Evolutionary conservation across 345 rosid species (phyloP).

Genomic region (Gynandropsis gynandra): DNA sequence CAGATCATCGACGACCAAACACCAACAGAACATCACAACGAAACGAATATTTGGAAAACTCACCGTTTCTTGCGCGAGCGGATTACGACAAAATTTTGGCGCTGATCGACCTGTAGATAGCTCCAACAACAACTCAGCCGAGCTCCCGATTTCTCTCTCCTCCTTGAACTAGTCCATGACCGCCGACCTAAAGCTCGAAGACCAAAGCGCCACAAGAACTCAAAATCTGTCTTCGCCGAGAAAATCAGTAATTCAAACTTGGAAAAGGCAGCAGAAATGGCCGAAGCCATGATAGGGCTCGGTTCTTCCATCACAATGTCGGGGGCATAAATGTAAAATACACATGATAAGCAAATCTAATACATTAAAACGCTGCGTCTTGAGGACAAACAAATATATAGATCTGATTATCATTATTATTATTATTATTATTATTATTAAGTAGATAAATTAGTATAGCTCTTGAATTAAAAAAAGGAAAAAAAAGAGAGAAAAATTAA

Average conservation of each 20-base stretch:
- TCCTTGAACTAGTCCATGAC: slow-evolving; percentile 46
- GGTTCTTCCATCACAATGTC: no score
- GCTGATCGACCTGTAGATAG: slow-evolving; percentile 80
- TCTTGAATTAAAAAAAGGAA: slow-evolving; percentile 11
- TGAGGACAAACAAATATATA: not conserved
- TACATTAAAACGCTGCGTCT: slow-evolving; percentile 11
- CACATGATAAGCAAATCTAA: no score
- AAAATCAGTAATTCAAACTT: slow-evolving; percentile 19
- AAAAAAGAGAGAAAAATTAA: no score
- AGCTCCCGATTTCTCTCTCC: slow-evolving; percentile 54
- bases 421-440: not conserved
- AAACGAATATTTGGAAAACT: slow-evolving; percentile 11
- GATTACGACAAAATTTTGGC: slow-evolving; percentile 77
- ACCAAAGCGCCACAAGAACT: slow-evolving; percentile 22
- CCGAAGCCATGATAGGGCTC: no score
- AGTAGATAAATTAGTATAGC: not conserved
- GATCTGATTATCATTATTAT: not conserved
- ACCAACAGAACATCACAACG: not conserved
- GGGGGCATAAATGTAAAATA: no score
- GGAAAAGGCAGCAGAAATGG: not conserved
- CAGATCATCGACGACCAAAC: not conserved
- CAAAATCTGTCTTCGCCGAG: slow-evolving; percentile 19
- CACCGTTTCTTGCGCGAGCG: slow-evolving; percentile 98
- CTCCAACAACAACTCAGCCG: slow-evolving; percentile 56
- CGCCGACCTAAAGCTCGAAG: slow-evolving; percentile 28